Evolutionary conservation across 2,329 filamentous ascomycete species (phyloP).

Genomic region (Penicillium brasilianum): DNA sequence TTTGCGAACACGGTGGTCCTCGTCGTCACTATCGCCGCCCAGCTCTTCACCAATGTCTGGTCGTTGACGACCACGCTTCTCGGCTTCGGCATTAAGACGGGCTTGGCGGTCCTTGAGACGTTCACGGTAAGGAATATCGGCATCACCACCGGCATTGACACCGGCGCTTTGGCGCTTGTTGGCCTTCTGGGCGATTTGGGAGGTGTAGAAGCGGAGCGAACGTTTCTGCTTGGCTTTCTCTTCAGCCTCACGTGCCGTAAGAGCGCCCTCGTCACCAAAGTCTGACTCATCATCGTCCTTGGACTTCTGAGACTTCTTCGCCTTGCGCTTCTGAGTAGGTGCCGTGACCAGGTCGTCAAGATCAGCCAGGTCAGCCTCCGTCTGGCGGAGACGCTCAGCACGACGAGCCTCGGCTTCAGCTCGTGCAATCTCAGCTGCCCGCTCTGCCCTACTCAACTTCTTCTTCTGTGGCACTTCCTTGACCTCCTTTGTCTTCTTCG

Average conservation of each 20-base stretch:
- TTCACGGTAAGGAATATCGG: conserved; percentile 79
- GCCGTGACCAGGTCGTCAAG: conserved; percentile 66
- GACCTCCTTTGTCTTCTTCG: conserved; percentile 43
- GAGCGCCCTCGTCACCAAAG: conserved; percentile 84
- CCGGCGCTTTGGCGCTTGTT: conserved; percentile 73
- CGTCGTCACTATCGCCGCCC: conserved; percentile 71
- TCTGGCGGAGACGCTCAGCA: conserved; percentile 58
- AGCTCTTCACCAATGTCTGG: conserved; percentile 68
- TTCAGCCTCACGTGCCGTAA: conserved; percentile 78
- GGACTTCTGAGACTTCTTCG: conserved; percentile 40
- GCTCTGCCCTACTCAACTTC: conserved; percentile 56
- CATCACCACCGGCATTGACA: conserved; percentile 64
- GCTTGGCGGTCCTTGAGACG: conserved; percentile 83
- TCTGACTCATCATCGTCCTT: conserved; percentile 71
- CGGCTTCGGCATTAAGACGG: conserved; percentile 85
- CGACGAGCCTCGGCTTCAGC: conserved; percentile 59
- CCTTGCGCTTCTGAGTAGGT: conserved; percentile 53
- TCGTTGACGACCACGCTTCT: conserved; percentile 74
- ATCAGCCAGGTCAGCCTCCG: conserved; percentile 74
- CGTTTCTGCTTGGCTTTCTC: conserved; percentile 92
- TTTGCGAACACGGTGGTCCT: conserved; percentile 61
- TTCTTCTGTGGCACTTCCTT: conserved; percentile 44
- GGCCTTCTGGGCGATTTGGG: conserved; percentile 92
- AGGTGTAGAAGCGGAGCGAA: conserved; percentile 95
- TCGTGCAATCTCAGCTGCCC: conserved; percentile 58